A percentile compares a stretch with the other conserved stretches of the same genome.
Conservation (phyloP, 805 yeast species). For the Yamadazyma paraphyllophila region DNA sequence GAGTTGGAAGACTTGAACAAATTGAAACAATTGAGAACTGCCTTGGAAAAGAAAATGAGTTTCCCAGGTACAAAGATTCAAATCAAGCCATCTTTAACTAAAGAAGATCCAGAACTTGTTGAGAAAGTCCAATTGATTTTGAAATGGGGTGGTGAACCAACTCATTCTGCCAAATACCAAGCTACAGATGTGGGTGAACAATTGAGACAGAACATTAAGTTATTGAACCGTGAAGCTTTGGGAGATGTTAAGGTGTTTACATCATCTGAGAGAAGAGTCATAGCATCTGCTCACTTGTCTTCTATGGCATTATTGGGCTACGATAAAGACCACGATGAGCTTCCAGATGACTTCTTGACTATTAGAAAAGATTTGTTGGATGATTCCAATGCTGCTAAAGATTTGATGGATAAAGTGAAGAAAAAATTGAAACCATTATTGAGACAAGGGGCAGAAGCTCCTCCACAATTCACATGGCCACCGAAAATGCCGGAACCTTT, state of each 20-base stretch:
- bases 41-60: constrained; percentile 82
- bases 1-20: constrained; percentile 79
- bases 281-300: constrained; percentile 87
- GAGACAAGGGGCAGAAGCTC: constrained; percentile 95
- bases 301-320: constrained; percentile 71
- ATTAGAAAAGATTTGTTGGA: constrained; percentile 89
- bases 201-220: constrained; percentile 84
- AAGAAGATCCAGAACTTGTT: constrained; percentile 60
- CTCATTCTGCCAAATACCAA: constrained; percentile 94
- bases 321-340: constrained; percentile 45
- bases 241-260: constrained; percentile 85
- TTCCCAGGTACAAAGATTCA: constrained; percentile 98
- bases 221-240: constrained; percentile 80
- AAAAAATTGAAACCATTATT: constrained; percentile 91
- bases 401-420: constrained; percentile 94
- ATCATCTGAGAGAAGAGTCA: constrained; percentile 91
- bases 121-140: constrained; percentile 94
- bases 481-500: constrained; percentile 97
- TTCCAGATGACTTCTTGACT: constrained; percentile 75
- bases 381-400: constrained; percentile 97
- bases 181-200: constrained; percentile 96
- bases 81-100: constrained; percentile 78
- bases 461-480: constrained; percentile 98
- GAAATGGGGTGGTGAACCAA: constrained; percentile 99
- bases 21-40: constrained; percentile 70